Percentiles rank a stretch among this genome's conserved stretches.
phyloP scores from a whole-genome alignment of 371 early-diverging fungal genomes.

The Lichtheimia hyalospora region DNA sequence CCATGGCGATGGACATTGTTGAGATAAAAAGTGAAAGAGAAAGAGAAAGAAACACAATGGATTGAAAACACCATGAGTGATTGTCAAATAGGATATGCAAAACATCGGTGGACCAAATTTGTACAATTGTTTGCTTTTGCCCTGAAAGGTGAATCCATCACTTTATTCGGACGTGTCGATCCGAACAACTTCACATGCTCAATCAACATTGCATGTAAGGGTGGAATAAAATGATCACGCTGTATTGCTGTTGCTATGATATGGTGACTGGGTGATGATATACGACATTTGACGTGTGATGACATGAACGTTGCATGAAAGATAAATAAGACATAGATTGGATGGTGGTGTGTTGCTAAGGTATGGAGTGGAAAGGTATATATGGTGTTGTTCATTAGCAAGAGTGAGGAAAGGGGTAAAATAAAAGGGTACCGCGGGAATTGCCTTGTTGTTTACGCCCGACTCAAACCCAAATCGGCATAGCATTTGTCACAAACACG shows the following conservation, averaged over 20 bases:
- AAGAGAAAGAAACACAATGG: slow-evolving; percentile 1
- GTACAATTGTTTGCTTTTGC: slow-evolving; percentile 16
- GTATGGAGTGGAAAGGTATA: slow-evolving; percentile 1
- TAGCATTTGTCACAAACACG: slow-evolving; percentile 63
- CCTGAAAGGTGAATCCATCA: slow-evolving; percentile 3
- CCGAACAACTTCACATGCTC: not conserved
- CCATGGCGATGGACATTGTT: slow-evolving; percentile 7
- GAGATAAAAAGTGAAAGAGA: not conserved
- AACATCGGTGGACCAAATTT: slow-evolving; percentile 12
- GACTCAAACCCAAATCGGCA: slow-evolving; percentile 24
- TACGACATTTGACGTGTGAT: not conserved
- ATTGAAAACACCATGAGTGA: not conserved
- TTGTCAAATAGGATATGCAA: slow-evolving; percentile 1
- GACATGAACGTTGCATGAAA: not conserved
- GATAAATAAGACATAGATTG: not conserved
- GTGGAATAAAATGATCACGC: not conserved
- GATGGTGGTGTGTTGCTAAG: not conserved
- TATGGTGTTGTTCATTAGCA: not conserved
- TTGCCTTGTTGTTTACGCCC: slow-evolving; percentile 9
- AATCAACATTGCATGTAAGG: not conserved
- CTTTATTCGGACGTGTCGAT: not conserved
- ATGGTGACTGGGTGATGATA: not conserved
- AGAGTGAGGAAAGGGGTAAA: not conserved
- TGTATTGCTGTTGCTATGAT: not conserved
- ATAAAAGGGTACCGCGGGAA: slow-evolving; percentile 1